phyloP scores from a whole-genome alignment of 768 basidiomycete genomes.

The Coprinopsis sp. region DNA sequence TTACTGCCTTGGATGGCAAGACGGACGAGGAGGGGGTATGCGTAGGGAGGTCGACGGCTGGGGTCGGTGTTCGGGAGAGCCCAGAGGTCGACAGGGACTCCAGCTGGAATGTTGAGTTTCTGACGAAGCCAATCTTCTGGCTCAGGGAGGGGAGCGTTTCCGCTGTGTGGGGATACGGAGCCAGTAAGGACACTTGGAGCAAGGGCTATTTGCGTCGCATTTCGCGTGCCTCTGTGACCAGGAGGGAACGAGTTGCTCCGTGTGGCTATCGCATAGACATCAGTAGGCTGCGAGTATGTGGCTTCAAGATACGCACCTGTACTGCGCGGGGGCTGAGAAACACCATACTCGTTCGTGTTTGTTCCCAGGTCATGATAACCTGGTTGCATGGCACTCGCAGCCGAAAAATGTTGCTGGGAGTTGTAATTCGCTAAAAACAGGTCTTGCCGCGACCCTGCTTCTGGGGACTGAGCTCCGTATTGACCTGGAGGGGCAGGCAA shows the following conservation, averaged over 20 bases:
- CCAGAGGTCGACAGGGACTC: slow-evolving; percentile 27
- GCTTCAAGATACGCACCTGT: too few species aligned
- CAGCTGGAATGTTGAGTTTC: slow-evolving; percentile 30
- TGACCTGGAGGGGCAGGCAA: not conserved
- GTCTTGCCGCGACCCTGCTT: not conserved
- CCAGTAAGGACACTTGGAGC: not conserved
- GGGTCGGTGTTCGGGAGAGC: slow-evolving; percentile 36
- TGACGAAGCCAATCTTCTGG: slow-evolving; percentile 42
- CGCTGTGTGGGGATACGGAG: not conserved
- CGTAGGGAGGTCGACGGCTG: slow-evolving; percentile 36
- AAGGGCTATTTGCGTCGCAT: not conserved
- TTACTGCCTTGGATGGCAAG: slow-evolving; percentile 64
- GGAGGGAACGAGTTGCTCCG: too few species aligned
- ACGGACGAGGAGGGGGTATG: slow-evolving; percentile 34
- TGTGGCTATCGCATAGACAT: too few species aligned
- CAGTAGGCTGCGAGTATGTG: too few species aligned
- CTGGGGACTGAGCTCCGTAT: not conserved
- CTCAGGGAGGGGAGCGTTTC: slow-evolving; percentile 21
- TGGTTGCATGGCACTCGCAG: slow-evolving; percentile 1
- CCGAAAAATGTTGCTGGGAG: not conserved
- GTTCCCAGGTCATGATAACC: not conserved
- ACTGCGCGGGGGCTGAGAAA: not conserved
- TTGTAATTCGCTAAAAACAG: not conserved
- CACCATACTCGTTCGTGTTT: not conserved
- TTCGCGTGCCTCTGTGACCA: not conserved